phyloP scores from a whole-genome alignment of 345 rosid genomes.

The Linum usitatissimum region DNA sequence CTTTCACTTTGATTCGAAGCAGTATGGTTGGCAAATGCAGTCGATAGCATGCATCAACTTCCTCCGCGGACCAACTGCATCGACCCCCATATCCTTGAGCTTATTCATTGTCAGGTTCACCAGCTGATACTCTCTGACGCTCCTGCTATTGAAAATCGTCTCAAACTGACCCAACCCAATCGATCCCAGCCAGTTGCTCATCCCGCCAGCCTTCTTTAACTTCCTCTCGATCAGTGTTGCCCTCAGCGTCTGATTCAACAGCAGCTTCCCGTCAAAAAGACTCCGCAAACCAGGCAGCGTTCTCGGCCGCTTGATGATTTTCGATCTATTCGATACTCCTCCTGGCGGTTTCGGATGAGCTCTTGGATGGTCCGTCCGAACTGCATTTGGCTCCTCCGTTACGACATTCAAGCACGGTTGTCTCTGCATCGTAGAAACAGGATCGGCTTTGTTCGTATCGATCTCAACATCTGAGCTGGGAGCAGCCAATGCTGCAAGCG shows the following conservation, averaged over 20 bases:
- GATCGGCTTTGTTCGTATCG: too few relatives aligned
- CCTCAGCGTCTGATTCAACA: conserved; percentile 49
- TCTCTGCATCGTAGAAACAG: conserved; percentile 11
- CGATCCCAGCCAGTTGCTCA: conserved; percentile 63
- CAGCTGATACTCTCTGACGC: conserved; percentile 55
- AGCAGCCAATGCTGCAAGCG: too few relatives aligned
- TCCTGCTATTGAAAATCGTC: conserved; percentile 48
- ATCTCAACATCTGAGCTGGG: too few relatives aligned
- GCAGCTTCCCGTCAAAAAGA: conserved; percentile 26
- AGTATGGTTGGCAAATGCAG: conserved; percentile 62
- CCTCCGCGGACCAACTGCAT: conserved; percentile 87
- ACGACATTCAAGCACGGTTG: conserved; percentile 9
- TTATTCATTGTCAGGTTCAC: conserved; percentile 81
- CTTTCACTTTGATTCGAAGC: conserved; percentile 25
- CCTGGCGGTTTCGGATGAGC: conserved; percentile 7
- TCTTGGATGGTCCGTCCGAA: conserved; percentile 2
- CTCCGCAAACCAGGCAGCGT: conserved; percentile 23
- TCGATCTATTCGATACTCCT: conserved; percentile 23
- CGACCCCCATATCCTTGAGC: conserved; percentile 92
- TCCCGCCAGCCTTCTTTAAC: conserved; percentile 66
- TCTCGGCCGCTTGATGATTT: conserved; percentile 26
- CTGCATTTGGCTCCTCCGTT: conserved; percentile 7
- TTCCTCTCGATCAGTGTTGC: conserved; percentile 63
- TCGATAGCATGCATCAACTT: conserved; percentile 89
- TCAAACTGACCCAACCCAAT: conserved; percentile 74